phyloP scores from a whole-genome alignment of 495 filamentous ascomycete genomes.

The Aspergillus homomorphus region DNA sequence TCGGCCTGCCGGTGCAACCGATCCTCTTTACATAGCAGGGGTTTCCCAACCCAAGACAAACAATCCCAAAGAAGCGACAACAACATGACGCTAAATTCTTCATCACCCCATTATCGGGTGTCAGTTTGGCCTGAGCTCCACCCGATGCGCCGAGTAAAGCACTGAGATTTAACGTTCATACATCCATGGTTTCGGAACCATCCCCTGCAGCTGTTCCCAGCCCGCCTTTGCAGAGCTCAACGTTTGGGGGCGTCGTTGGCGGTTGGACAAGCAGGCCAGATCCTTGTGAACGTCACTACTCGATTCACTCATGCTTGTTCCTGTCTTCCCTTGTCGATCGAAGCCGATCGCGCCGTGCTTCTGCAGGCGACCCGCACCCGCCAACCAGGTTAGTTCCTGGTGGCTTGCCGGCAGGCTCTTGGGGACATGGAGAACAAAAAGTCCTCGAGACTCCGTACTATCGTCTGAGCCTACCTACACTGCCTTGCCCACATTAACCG shows the following conservation, averaged over 20 bases:
- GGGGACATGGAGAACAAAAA: neutral
- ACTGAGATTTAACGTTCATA: neutral
- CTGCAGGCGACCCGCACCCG: conserved; percentile 22
- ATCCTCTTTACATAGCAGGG: conserved; percentile 14
- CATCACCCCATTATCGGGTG: neutral
- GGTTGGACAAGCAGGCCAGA: neutral
- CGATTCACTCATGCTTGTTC: neutral
- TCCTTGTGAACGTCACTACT: neutral
- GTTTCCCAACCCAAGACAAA: conserved; percentile 2
- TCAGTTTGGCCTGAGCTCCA: neutral
- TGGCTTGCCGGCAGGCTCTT: conserved; percentile 5
- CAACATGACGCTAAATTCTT: neutral
- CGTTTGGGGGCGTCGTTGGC: neutral
- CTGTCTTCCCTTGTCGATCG: conserved; percentile 11
- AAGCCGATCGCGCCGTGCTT: conserved; percentile 21
- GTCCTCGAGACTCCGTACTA: neutral
- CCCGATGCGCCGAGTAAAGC: neutral
- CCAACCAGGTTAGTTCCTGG: conserved; percentile 22
- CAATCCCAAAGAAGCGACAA: neutral
- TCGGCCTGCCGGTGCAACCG: conserved; percentile 7
- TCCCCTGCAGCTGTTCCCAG: neutral
- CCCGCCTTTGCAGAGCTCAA: neutral
- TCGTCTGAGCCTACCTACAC: neutral
- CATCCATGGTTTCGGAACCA: neutral
- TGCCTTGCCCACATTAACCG: neutral